Percentiles rank a stretch among this genome's conserved stretches.
These are phyloP conservation scores for Discostella pseudostelligera DNA, from an alignment of 108 stramenopile genomes.

Conservation along the genomic window DNA sequence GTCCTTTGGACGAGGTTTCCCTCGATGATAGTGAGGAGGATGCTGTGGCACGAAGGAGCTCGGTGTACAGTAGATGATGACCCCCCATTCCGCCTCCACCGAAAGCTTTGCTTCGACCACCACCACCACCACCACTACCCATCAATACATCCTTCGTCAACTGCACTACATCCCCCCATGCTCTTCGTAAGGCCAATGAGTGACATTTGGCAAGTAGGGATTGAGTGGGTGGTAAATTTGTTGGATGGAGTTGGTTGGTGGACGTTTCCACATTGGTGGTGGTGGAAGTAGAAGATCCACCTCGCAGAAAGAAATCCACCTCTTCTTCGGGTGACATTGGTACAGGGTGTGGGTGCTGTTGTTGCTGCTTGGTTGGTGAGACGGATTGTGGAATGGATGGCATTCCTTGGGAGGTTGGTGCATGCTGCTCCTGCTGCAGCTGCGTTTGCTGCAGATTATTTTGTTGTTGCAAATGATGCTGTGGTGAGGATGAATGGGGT, in stretches of 20 bases:
- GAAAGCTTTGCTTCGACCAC: not conserved
- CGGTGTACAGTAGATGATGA: conserved; percentile 13
- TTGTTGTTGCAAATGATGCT: not conserved
- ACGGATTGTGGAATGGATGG: not conserved
- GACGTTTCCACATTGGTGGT: too few species aligned
- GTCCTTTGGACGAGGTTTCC: not conserved
- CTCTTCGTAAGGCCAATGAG: conserved; percentile 54
- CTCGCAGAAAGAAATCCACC: conserved; percentile 23
- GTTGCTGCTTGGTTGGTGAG: conserved; percentile 1
- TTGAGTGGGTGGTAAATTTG: conserved; percentile 7
- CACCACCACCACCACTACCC: conserved; percentile 3
- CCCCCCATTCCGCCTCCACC: not conserved
- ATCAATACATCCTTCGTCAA: conserved; percentile 42
- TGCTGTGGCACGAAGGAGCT: conserved; percentile 20
- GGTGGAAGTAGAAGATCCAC: not conserved
- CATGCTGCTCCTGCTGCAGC: conserved; percentile 8
- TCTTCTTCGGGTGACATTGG: conserved; percentile 39
- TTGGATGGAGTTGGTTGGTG: conserved; percentile 8
- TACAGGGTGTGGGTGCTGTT: conserved; percentile 1
- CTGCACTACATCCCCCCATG: conserved; percentile 77
- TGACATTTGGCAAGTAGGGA: conserved; percentile 11
- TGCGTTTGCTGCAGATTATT: too few species aligned
- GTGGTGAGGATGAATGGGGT: not conserved
- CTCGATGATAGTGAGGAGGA: too few species aligned
- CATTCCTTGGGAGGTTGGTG: not conserved